Percentiles rank a stretch among this genome's conserved stretches.
These are phyloP conservation scores for Arthrobotrys sphaeroides DNA, from an alignment of 2,329 filamentous ascomycete species.

Conservation along the genomic window DNA sequence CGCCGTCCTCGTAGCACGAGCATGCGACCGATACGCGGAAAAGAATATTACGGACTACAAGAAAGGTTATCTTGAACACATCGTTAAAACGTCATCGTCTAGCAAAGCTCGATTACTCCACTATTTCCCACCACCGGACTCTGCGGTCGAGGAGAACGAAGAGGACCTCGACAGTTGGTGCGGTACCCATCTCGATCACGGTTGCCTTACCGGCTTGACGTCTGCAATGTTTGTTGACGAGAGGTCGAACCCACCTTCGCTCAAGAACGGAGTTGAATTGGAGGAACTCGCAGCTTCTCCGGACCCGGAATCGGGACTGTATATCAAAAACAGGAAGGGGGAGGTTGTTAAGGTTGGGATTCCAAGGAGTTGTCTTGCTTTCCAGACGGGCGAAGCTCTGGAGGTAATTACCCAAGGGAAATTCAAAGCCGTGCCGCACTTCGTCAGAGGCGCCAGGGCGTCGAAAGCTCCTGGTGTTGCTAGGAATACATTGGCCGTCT, in stretches of 20 bases:
- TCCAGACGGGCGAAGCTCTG: conserved; percentile 93
- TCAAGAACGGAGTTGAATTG: conserved; percentile 64
- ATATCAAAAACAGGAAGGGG: conserved; percentile 86
- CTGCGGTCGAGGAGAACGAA: conserved; percentile 59
- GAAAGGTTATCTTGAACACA: conserved; percentile 80
- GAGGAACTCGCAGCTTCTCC: conserved; percentile 79
- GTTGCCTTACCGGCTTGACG: conserved; percentile 88
- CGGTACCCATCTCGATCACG: conserved; percentile 87
- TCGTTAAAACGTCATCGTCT: conserved; percentile 84
- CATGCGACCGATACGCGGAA: conserved; percentile 85
- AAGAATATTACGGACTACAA: conserved; percentile 81
- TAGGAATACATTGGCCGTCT: conserved; percentile 91
- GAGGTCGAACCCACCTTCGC: conserved; percentile 61
- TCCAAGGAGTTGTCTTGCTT: conserved; percentile 88
- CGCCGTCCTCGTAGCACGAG: conserved; percentile 85
- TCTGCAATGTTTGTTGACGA: conserved; percentile 97
- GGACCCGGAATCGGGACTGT: conserved; percentile 86
- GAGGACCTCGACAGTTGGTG: conserved; percentile 74
- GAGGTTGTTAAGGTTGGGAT: conserved; percentile 90
- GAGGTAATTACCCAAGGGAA: conserved; percentile 89
- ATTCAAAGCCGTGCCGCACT: conserved; percentile 95
- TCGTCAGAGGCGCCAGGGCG: conserved; percentile 78
- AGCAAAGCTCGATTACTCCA: conserved; percentile 92
- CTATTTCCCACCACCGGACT: conserved; percentile 77
- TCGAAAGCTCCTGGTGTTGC: conserved; percentile 69